Percentiles rank a stretch among this genome's conserved stretches.
These are phyloP conservation scores for Dendrobium officinale DNA, from an alignment of 106 monocot species.

Conservation along the genomic window DNA sequence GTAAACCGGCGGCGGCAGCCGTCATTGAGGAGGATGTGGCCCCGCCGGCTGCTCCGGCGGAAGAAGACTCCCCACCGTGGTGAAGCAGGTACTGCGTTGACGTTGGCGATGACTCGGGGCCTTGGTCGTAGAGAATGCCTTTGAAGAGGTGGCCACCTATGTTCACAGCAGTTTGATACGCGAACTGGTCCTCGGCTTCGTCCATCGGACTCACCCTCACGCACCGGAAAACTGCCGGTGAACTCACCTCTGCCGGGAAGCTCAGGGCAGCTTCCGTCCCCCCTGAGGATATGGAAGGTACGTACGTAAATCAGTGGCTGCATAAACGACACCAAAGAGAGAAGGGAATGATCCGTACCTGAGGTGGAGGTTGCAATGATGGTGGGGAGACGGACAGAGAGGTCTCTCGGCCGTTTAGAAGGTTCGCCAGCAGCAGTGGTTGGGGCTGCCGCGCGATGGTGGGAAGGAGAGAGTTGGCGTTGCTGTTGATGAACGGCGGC, in stretches of 20 bases:
- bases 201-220: constrained; percentile 72
- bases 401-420: constrained; percentile 50
- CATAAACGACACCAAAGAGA: background rate
- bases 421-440: constrained; percentile 19
- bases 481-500: constrained; percentile 9
- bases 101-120: constrained; percentile 25
- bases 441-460: background rate
- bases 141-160: constrained; percentile 79
- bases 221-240: constrained; percentile 82
- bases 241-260: constrained; percentile 76
- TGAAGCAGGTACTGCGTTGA: constrained; percentile 8
- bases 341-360: background rate
- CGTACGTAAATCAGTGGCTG: background rate
- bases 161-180: constrained; percentile 82
- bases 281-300: constrained; percentile 7
- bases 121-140: constrained; percentile 81
- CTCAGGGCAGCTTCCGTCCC: constrained; percentile 24
- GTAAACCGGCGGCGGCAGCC: background rate
- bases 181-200: constrained; percentile 66
- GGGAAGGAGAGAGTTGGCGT: constrained; percentile 1
- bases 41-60: constrained; percentile 13
- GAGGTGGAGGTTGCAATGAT: background rate
- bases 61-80: constrained; percentile 44
- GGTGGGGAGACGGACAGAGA: background rate
- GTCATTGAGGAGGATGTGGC: constrained; percentile 21